Base-by-base conservation (phyloP, 1,284 basidiomycete species). In the Tilletia caries region DNA sequence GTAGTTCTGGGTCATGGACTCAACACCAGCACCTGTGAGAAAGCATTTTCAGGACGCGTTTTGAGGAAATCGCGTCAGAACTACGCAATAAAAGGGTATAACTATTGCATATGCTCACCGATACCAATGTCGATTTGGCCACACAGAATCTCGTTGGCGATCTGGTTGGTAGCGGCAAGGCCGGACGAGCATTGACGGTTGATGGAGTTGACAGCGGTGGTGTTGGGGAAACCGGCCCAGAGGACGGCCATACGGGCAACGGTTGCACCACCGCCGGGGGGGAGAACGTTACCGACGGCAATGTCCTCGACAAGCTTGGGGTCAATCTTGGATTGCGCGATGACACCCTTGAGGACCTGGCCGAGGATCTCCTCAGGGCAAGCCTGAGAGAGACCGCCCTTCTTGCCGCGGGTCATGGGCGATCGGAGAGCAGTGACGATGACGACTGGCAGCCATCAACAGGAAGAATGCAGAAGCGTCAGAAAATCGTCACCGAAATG, bases 201-300 rank as follows among this genome's bases (percentile, higher is more conserved):
- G 75, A 97, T 87, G 18, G 95, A 95, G 86, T 91, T 91, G 84
- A 98, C 85, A 27, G 80, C 79, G 23, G 80, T 74, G 13, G 79
- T 77, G 76, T 79, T 77, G 64, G 95, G 95, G 79, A 97, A 93
- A 44, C 95, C 95, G 70, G 95, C 91, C 83, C 91, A 89, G 60
- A 98, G 88, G 64, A 91, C 89, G 37, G 95, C 95, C 93, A 97
- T 96, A 74, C 95, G 90, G n/a, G 94, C 93, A 18, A 89, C 89
- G 65, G 85, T 88, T 4, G 95, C 93, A 68, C 95, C 95, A 79
- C 95, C 93, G 60, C 90, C 92, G 15, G 95, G 89, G 20, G 93
- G 92, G 34, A 98, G 89, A 62, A 97, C 95, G 83, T 94, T 98
- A 65, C 95, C 95, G 69, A 97, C 94, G 32, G 65, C 67, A 41